phyloP scores from a whole-genome alignment of 2,329 filamentous ascomycete species.

The Tricladium varicosporioides region DNA sequence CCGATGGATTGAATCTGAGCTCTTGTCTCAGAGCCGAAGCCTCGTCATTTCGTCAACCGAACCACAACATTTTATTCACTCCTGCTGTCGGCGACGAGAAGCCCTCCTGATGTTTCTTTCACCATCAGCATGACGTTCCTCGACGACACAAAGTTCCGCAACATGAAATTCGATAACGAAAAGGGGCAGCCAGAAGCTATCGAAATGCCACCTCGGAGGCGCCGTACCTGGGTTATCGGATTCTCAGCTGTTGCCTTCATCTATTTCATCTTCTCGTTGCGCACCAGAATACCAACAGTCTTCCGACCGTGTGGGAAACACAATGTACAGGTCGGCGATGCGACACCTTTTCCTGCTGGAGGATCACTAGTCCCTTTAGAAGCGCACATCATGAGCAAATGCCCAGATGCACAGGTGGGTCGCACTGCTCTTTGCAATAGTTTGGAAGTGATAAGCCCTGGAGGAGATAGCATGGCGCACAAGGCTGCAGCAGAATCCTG shows the following conservation, averaged over 20 bases:
- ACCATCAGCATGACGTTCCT: slow-evolving; percentile 16
- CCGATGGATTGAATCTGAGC: background rate
- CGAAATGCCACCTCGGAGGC: slow-evolving; percentile 16
- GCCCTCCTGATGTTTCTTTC: background rate
- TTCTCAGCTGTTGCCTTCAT: slow-evolving; percentile 23
- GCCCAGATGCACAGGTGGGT: slow-evolving; percentile 74
- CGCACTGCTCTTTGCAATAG: background rate
- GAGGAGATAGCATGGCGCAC: too few relatives aligned
- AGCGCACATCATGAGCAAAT: slow-evolving; percentile 97
- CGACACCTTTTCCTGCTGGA: background rate
- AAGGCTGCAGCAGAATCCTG: too few relatives aligned
- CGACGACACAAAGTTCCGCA: slow-evolving; percentile 13
- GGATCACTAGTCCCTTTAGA: slow-evolving; percentile 69
- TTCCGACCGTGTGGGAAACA: slow-evolving; percentile 4
- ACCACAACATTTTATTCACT: slow-evolving; percentile 1
- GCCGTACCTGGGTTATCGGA: slow-evolving; percentile 20
- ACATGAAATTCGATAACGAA: slow-evolving; percentile 20
- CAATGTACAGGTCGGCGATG: background rate
- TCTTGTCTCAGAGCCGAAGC: slow-evolving; percentile 8
- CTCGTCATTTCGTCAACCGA: slow-evolving; percentile 10
- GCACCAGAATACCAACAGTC: background rate
- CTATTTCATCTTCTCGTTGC: slow-evolving; percentile 19
- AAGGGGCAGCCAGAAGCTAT: slow-evolving; percentile 15
- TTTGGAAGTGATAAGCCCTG: too few relatives aligned
- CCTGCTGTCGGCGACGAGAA: background rate